Base-by-base conservation (phyloP, 805 yeast species). In the Lachancea quebecensis region DNA sequence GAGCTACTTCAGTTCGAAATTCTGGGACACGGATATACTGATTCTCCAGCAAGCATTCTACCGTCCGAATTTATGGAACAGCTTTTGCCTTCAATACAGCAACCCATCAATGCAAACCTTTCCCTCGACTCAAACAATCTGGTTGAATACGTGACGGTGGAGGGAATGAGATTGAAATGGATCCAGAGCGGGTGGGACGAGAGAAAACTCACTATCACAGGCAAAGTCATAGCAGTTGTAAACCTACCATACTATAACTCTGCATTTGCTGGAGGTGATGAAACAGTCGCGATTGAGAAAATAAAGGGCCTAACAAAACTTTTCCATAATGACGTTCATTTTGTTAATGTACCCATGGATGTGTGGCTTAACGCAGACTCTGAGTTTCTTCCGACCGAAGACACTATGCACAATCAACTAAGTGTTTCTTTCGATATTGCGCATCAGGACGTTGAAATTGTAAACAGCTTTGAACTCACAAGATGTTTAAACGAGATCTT, bases 321-420 rank as follows among this genome's bases (percentile, higher is more conserved):
- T 32, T 66, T 54, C 41, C 72, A 73, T 48, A 52, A 68, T 5
- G 68, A 57, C 2, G 50, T 46, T 12, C 66, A 65, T 44, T 77
- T 78, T 56, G 72, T 75, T 5, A 63, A 68, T n/a, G 56, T 77
- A 11, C 65, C 67, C 4, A 54, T 74, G 52, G 55, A 56, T 9
- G 68, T 68, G 6, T 78, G 82, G 82, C 65, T 65, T 18, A 50
- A 53, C n/a, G 67, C 76, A 4, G 59, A 60, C 0, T 73, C 78
- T 4, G 59, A 54, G 33, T 65, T 59, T 10, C 17, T 54, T n/a
- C 49, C 50, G 36, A 46, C 48, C n/a, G 50, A 51, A 16, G 44
- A 55, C 4, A 41, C 43, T 25, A 47, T 46, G 48, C 44, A 53
- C 30, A 57, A 57, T 1, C 56, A 60, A 21, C 62, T 72, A 49